Percentiles rank a stretch among this genome's conserved stretches.
These are phyloP conservation scores for Talaromyces adpressus DNA, from an alignment of 495 filamentous ascomycete genomes.

Conservation along the genomic window DNA sequence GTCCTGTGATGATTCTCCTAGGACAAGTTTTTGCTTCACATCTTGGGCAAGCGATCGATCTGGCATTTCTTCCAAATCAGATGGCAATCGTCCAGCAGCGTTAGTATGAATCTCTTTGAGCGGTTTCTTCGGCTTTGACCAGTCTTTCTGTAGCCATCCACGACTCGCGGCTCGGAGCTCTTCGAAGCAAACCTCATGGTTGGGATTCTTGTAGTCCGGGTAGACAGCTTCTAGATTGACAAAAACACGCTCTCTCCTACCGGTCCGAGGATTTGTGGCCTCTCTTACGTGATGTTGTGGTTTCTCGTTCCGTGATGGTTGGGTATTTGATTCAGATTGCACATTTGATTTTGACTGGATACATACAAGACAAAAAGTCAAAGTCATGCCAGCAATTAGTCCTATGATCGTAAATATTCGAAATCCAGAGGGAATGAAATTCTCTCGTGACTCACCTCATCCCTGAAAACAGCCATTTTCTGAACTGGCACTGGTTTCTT, in stretches of 20 bases:
- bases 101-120: conserved; percentile 36
- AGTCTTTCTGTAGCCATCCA: conserved; percentile 70
- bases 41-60: conserved; percentile 20
- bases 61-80: conserved; percentile 6
- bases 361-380: conserved; percentile 50
- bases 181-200: conserved; percentile 77
- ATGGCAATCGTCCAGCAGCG: conserved; percentile 8
- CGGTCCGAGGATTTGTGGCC: conserved; percentile 68
- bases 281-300: conserved; percentile 57
- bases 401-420: conserved; percentile 90
- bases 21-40: conserved; percentile 22
- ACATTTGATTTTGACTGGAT: conserved; percentile 51
- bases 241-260: conserved; percentile 75
- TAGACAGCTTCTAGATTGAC: conserved; percentile 82
- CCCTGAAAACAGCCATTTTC: conserved; percentile 91
- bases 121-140: conserved; percentile 40
- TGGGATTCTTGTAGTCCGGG: conserved; percentile 60
- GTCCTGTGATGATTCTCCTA: conserved; percentile 16
- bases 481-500: conserved; percentile 66
- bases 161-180: conserved; percentile 75
- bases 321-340: conserved; percentile 27
- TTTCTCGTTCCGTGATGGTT: conserved; percentile 24
- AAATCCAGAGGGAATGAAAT: conserved; percentile 32
- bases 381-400: conserved; percentile 76
- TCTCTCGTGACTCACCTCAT: conserved; percentile 67